Evolutionary conservation across 106 monocot species (phyloP).

Genomic region (Platanthera zijinensis): DNA sequence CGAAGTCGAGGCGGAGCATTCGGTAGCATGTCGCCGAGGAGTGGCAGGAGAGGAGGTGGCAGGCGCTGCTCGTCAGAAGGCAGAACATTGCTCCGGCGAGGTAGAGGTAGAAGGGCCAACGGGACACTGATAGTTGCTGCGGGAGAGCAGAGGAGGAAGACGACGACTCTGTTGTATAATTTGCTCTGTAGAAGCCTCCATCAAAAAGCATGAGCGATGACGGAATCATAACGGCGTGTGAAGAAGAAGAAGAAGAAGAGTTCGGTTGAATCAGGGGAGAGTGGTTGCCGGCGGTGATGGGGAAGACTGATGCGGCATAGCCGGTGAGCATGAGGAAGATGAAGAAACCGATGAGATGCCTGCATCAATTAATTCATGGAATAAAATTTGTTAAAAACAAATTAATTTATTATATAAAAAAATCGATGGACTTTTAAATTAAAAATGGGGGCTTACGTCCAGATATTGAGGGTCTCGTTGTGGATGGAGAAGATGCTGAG

Average conservation of each 20-base stretch:
- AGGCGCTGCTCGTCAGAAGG: conserved; percentile 49
- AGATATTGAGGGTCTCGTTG: conserved; percentile 50
- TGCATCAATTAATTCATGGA: not conserved
- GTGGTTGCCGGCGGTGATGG: not conserved
- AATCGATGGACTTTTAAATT: too few relatives aligned
- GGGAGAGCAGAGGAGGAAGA: too few relatives aligned
- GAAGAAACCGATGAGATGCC: conserved; percentile 24
- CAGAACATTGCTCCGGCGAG: conserved; percentile 52
- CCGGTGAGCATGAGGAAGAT: conserved; percentile 13
- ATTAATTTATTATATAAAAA: not conserved
- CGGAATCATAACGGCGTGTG: not conserved
- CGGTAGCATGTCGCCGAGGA: conserved; percentile 3
- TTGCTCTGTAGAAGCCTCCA: not conserved
- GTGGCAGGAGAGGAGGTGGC: conserved; percentile 47
- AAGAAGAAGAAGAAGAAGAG: not conserved
- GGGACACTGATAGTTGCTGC: not conserved
- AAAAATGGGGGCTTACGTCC: conserved; percentile 29
- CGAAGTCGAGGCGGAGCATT: conserved; percentile 63
- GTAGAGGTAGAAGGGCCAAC: conserved; percentile 53
- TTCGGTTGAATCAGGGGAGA: not conserved
- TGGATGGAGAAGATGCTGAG: conserved; percentile 57
- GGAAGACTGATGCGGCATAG: not conserved
- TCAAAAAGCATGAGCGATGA: not conserved
- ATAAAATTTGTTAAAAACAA: not conserved
- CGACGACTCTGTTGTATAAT: not conserved